Percentiles rank a stretch among this genome's conserved stretches.
Conservation (phyloP, 306 rosid species). For the Abrus precatorius region DNA sequence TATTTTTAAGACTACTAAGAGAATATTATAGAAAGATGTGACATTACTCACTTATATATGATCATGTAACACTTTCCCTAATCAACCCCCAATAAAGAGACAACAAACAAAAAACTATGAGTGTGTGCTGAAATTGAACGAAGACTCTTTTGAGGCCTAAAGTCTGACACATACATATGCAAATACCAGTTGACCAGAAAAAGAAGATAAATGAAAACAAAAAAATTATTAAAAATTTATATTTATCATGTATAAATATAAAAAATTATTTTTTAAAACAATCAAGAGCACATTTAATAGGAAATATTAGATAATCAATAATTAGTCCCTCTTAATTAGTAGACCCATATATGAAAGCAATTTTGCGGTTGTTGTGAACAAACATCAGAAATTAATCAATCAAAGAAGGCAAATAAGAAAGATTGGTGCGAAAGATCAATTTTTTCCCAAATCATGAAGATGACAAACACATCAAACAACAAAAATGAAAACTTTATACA, state of each 20-base stretch:
- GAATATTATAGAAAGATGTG: no score
- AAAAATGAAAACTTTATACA: neutral
- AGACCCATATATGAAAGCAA: neutral
- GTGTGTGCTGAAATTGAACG: slow-evolving; percentile 23
- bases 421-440: neutral
- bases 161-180: neutral
- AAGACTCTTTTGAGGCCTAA: neutral
- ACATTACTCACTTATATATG: no score
- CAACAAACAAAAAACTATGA: neutral
- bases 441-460: neutral
- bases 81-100: neutral
- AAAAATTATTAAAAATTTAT: neutral
- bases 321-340: neutral
- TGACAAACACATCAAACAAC: neutral
- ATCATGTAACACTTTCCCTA: neutral
- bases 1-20: no score
- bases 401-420: neutral
- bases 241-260: neutral
- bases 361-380: neutral
- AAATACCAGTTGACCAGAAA: neutral
- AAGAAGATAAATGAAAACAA: neutral
- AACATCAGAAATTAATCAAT: slow-evolving; percentile 7
- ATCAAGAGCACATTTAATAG: neutral
- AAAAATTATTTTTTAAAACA: neutral
- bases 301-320: neutral